These are phyloP conservation scores for Ascochyta koolunga DNA, from an alignment of 2,329 filamentous ascomycete genomes.

Conservation along the genomic window DNA sequence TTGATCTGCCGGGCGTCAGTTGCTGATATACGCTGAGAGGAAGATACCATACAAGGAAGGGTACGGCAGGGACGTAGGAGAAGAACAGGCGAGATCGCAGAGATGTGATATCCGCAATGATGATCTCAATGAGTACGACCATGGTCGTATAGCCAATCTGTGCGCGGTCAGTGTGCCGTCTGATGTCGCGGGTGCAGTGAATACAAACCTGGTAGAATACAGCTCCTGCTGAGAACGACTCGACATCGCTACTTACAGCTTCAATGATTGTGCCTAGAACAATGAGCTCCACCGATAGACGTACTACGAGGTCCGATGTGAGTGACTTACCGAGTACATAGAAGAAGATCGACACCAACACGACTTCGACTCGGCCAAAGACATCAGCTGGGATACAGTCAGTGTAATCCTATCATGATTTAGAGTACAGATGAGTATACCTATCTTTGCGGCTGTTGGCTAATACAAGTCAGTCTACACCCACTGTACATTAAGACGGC, in stretches of 20 bases:
- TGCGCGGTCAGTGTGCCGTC: neutral
- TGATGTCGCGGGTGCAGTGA: neutral
- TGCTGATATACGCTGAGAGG: neutral
- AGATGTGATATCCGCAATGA: constrained; percentile 69
- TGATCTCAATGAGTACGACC: constrained; percentile 66
- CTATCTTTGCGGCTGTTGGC: constrained; percentile 10
- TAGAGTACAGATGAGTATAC: neutral
- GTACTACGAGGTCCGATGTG: neutral
- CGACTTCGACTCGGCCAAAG: constrained; percentile 65
- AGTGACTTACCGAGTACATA: constrained; percentile 54
- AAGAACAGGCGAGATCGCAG: constrained; percentile 59
- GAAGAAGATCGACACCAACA: constrained; percentile 61
- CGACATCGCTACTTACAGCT: constrained; percentile 56
- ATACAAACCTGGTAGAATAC: constrained; percentile 30
- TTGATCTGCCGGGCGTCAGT: constrained; percentile 49
- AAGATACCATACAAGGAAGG: constrained; percentile 1
- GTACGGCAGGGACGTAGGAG: constrained; percentile 17
- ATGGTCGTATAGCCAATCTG: constrained; percentile 66
- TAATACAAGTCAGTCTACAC: neutral
- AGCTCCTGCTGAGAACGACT: constrained; percentile 59
- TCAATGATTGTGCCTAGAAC: constrained; percentile 58
- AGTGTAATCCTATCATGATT: constrained; percentile 8
- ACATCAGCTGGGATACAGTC: constrained; percentile 65
- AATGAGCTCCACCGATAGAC: constrained; percentile 6
- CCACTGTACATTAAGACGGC: too few species aligned